A percentile compares a stretch with the other conserved stretches of the same genome.
These are phyloP conservation scores for Agrocybe praecox DNA, from an alignment of 768 basidiomycete species.

Conservation along the genomic window DNA sequence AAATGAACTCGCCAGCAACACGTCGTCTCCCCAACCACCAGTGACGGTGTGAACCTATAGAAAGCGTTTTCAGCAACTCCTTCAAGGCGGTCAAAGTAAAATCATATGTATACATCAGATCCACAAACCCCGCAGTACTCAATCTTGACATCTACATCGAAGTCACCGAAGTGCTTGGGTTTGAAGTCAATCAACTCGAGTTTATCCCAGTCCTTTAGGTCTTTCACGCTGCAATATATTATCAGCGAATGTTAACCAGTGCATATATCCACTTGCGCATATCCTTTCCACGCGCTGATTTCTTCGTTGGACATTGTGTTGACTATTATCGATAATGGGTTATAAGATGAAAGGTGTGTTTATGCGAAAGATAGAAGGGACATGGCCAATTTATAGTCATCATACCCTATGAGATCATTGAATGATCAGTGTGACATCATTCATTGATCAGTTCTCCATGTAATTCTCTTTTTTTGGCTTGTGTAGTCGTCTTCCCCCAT, in stretches of 20 bases:
- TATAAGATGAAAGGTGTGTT: no score
- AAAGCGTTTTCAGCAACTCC: no score
- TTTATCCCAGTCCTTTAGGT: conserved; percentile 37
- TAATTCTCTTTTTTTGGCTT: no score
- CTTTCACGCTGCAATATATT: conserved; percentile 27
- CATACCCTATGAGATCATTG: no score
- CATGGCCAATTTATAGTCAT: no score
- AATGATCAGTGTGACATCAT: no score
- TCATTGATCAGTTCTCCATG: no score
- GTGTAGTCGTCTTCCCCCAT: no score
- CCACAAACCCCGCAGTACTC: conserved; percentile 56
- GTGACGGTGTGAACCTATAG: conserved; percentile 34
- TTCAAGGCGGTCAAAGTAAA: no score
- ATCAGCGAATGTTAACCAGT: neutral
- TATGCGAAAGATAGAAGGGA: no score
- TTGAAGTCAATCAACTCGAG: conserved; percentile 49
- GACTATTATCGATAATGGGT: neutral
- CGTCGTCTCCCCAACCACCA: conserved; percentile 35
- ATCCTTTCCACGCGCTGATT: neutral
- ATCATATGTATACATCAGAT: no score
- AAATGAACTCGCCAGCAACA: conserved; percentile 20
- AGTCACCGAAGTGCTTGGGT: conserved; percentile 53
- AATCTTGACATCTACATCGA: conserved; percentile 59
- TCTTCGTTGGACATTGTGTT: neutral
- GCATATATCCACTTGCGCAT: neutral